These are phyloP conservation scores for Gliomastix tumulicola DNA, from an alignment of 2,329 filamentous ascomycete genomes.

Conservation along the genomic window DNA sequence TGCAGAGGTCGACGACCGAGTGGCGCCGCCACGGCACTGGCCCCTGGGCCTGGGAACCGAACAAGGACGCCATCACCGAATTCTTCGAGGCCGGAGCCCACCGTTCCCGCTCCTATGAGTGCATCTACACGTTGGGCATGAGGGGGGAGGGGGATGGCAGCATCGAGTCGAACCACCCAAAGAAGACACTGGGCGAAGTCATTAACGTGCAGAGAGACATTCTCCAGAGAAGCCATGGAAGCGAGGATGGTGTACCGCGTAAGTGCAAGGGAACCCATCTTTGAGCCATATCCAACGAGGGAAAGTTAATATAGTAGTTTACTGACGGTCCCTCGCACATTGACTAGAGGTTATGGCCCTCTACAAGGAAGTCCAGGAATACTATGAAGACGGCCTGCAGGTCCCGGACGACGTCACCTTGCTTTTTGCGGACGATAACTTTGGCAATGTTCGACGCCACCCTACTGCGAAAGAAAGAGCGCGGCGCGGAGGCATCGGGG, in stretches of 20 bases:
- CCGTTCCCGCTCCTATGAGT: conserved; percentile 42
- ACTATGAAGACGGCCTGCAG: conserved; percentile 52
- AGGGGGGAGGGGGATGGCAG: conserved; percentile 58
- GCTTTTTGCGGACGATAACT: conserved; percentile 58
- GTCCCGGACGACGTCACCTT: conserved; percentile 56
- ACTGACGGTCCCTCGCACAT: background rate
- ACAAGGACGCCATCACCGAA: conserved; percentile 38
- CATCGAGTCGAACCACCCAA: conserved; percentile 42
- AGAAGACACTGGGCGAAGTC: conserved; percentile 48
- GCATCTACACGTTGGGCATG: conserved; percentile 64
- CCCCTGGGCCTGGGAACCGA: conserved; percentile 50
- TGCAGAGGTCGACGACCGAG: conserved; percentile 50
- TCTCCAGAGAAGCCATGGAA: conserved; percentile 45
- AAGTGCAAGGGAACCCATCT: background rate
- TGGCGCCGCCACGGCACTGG: conserved; percentile 37
- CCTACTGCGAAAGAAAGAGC: conserved; percentile 44
- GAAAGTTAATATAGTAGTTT: background rate
- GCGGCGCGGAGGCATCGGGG: conserved; percentile 48
- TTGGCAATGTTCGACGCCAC: conserved; percentile 50
- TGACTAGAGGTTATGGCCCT: conserved; percentile 52
- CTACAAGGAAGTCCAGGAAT: conserved; percentile 59
- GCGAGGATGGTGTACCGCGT: conserved; percentile 18
- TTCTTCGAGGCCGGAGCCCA: conserved; percentile 56
- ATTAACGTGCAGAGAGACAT: conserved; percentile 54
- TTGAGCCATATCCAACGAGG: no score